Conservation (phyloP, 2,329 filamentous ascomycete species). For the Pseudogymnoascus sp. region DNA sequence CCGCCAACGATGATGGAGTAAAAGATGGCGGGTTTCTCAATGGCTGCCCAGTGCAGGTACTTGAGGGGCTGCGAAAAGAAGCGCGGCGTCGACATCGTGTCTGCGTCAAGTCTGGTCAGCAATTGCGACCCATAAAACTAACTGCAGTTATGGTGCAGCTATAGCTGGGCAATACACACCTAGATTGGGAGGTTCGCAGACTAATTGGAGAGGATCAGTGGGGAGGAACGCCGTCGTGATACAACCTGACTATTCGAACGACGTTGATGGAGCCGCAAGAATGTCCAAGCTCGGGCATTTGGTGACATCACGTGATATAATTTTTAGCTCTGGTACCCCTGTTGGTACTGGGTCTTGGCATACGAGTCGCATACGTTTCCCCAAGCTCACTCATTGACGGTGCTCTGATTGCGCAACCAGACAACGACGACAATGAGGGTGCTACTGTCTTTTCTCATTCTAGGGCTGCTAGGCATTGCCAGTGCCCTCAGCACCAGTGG, state of each 20-base stretch:
- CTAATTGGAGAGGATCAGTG: constrained; percentile 2
- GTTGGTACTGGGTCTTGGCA: constrained; percentile 23
- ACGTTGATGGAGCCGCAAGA: constrained; percentile 7
- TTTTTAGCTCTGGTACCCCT: constrained; percentile 12
- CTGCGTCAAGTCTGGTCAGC: constrained; percentile 16
- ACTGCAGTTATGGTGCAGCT: background rate
- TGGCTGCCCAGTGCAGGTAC: constrained; percentile 81
- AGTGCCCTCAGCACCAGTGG: constrained; percentile 75
- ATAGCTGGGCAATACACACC: background rate
- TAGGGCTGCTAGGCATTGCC: constrained; percentile 59
- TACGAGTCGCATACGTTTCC: constrained; percentile 28
- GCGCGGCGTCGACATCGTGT: constrained; percentile 59
- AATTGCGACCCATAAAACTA: background rate
- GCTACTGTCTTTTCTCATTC: constrained; percentile 61
- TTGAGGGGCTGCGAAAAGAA: constrained; percentile 81
- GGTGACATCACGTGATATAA: background rate
- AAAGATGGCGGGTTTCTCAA: constrained; percentile 86
- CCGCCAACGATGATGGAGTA: constrained; percentile 72
- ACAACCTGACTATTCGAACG: constrained; percentile 6
- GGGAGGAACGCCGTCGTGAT: background rate
- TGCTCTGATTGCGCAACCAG: constrained; percentile 16
- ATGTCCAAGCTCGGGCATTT: background rate
- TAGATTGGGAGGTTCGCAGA: background rate
- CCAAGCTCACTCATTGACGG: constrained; percentile 23
- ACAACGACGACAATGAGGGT: constrained; percentile 58